Evolutionary conservation across 129 eudicot species (phyloP), one percentile per base, ranked within the genome.

Genomic region (Flaveria bidentis): DNA sequence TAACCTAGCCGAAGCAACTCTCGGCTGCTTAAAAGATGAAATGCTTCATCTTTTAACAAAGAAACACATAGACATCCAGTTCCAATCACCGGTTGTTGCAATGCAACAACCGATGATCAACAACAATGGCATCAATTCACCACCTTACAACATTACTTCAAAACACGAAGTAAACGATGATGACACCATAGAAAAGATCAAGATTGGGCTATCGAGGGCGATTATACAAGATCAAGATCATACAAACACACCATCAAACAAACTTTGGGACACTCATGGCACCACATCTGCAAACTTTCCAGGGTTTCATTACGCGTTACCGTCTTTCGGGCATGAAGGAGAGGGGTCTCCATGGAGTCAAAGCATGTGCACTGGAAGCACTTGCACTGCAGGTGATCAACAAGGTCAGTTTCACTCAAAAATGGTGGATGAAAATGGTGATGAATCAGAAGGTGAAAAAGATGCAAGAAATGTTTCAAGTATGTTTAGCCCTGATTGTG

Each of bases 1-100:
- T 49, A 87, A 87, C 82, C 84, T 94, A 10, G 92, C 98, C 1
- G 98, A 94, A 80, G 98, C 98, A 50, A 93, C 98, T 17, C 88
- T 94, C 7, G 98, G 98, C 13, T 94, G 97, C 85, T 83, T 94
- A 82, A 94, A 94, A 82, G 98, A 94, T 50, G 98, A 94, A 57
- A 94, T 91, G 98, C 91, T 94, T 41, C 98, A 94, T 78, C 90
- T 94, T 58, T 91, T 94, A 57, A 91, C 97, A 71, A 94, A 87
- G 78, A 85, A 90, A 39, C 90, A 95, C 55, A 82, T 91, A 13
- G 97, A 92, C 65, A 75, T 94, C 62, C 93, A 91, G 22, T 76
- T 85, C 49, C 98, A 90, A 58, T 80, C 84, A 57, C 84, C 84
- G 7, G 47, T 28, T 55, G 62, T 36, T 17, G 10, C 36, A 30